Conservation (phyloP, 1,284 basidiomycete species). For the Fomitiporia mediterranea region DNA sequence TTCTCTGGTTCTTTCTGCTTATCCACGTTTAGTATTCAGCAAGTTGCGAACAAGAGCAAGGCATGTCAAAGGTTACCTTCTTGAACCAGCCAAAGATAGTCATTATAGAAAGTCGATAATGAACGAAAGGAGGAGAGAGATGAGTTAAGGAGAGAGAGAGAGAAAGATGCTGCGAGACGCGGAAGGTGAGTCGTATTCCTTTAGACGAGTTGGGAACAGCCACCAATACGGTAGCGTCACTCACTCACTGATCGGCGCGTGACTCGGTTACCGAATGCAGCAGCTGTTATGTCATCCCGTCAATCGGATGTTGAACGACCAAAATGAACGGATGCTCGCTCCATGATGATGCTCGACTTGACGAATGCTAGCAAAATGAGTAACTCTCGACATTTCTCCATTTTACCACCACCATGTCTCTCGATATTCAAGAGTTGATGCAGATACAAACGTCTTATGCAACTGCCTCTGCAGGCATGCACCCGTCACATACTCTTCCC, state of each 20-base stretch:
- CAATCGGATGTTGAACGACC: too few relatives aligned
- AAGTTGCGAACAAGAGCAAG: too few relatives aligned
- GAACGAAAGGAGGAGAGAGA: not conserved
- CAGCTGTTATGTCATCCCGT: too few relatives aligned
- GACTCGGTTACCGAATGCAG: not conserved
- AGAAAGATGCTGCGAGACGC: not conserved
- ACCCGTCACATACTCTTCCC: slow-evolving; percentile 29
- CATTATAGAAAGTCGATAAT: slow-evolving; percentile 4
- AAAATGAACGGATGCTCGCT: too few relatives aligned
- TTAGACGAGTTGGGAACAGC: not conserved
- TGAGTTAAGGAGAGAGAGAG: not conserved
- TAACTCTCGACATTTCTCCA: not conserved
- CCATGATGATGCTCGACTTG: not conserved
- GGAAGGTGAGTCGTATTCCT: too few relatives aligned
- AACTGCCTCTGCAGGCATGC: slow-evolving; percentile 33
- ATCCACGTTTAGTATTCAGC: too few relatives aligned
- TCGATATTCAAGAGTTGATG: not conserved
- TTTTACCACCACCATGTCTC: slow-evolving; percentile 4
- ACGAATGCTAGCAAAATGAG: not conserved
- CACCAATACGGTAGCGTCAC: not conserved
- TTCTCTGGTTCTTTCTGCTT: slow-evolving; percentile 49
- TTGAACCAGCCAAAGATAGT: slow-evolving; percentile 19
- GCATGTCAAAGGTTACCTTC: too few relatives aligned
- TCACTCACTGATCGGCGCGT: not conserved
- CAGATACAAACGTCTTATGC: slow-evolving; percentile 25